These are phyloP conservation scores for Aspergillus viridinutans DNA, from an alignment of 2,329 filamentous ascomycete genomes.

Conservation along the genomic window DNA sequence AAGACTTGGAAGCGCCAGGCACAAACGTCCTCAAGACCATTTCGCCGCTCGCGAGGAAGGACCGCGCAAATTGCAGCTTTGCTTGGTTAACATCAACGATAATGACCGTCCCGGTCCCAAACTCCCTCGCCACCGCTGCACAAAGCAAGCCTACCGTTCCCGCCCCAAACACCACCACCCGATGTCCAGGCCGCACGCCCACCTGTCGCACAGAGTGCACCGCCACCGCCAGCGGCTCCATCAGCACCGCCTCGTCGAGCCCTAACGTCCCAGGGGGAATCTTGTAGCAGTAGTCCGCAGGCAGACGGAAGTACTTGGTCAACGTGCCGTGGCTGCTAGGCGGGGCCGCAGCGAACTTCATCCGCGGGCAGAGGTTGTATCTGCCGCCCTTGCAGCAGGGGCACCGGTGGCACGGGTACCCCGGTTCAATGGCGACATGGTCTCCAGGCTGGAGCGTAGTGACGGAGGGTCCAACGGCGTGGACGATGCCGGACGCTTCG, in stretches of 20 bases:
- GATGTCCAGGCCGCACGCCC: slow-evolving; percentile 37
- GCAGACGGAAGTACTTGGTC: slow-evolving; percentile 32
- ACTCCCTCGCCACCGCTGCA: slow-evolving; percentile 58
- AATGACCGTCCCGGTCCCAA: slow-evolving; percentile 56
- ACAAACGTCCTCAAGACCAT: slow-evolving; percentile 9
- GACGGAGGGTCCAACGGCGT: slow-evolving; percentile 23
- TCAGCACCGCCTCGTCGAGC: slow-evolving; percentile 43
- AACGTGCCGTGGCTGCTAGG: slow-evolving; percentile 37
- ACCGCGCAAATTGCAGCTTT: slow-evolving; percentile 53
- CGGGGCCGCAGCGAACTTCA: slow-evolving; percentile 41
- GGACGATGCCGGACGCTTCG: slow-evolving; percentile 29
- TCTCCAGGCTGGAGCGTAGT: slow-evolving; percentile 25
- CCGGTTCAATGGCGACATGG: slow-evolving; percentile 33
- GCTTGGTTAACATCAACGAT: slow-evolving; percentile 59
- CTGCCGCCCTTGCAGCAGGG: slow-evolving; percentile 32
- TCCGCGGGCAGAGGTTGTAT: slow-evolving; percentile 41
- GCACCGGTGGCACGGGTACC: slow-evolving; percentile 34
- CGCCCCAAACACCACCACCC: slow-evolving; percentile 57
- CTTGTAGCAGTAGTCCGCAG: slow-evolving; percentile 38
- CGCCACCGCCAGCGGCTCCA: slow-evolving; percentile 48
- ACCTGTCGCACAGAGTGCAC: slow-evolving; percentile 43
- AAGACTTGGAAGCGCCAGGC: slow-evolving; percentile 3
- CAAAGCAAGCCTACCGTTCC: slow-evolving; percentile 61
- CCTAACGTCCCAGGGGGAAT: slow-evolving; percentile 31
- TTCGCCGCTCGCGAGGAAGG: slow-evolving; percentile 2